Evolutionary conservation across 805 yeast genomes (phyloP).

Genomic region (Naumovozyma baii): DNA sequence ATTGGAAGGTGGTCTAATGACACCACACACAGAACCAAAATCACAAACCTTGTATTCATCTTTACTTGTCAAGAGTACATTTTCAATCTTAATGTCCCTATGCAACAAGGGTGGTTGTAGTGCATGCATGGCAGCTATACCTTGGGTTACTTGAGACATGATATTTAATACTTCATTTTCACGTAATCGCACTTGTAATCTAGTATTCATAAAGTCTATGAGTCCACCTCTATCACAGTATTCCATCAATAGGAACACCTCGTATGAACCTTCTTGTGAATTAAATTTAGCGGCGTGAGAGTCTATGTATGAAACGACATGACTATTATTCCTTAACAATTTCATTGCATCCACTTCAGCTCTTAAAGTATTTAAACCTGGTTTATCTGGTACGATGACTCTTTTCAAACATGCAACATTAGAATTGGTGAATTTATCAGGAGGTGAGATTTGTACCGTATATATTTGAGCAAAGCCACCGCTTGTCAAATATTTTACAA

Average conservation of each 20-base stretch:
- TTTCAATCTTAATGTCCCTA: constrained; percentile 76
- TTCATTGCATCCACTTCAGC: constrained; percentile 98
- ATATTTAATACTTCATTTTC: constrained; percentile 62
- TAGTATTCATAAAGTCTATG: constrained; percentile 70
- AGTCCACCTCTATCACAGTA: constrained; percentile 66
- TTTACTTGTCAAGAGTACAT: constrained; percentile 52
- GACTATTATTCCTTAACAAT: constrained; percentile 64
- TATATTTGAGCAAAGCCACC: constrained; percentile 98
- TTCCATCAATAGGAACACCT: constrained; percentile 74
- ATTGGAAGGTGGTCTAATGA: constrained; percentile 51
- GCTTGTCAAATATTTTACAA: constrained; percentile 65
- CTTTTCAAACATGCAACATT: constrained; percentile 76
- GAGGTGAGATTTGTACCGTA: constrained; percentile 59
- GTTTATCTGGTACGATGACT: constrained; percentile 90
- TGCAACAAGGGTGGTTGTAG: constrained; percentile 63
- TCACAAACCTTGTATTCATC: constrained; percentile 65
- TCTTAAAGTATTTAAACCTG: constrained; percentile 66
- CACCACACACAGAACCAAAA: constrained; percentile 70
- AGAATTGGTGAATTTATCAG: constrained; percentile 39
- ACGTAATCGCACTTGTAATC: constrained; percentile 54
- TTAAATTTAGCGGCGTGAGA: constrained; percentile 80
- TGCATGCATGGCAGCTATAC: constrained; percentile 71
- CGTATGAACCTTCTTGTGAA: constrained; percentile 47
- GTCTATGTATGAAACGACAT: constrained; percentile 85
- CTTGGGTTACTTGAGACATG: constrained; percentile 60